Evolutionary conservation across 805 yeast genomes (phyloP).

Genomic region (Metschnikowia aberdeeniae): DNA sequence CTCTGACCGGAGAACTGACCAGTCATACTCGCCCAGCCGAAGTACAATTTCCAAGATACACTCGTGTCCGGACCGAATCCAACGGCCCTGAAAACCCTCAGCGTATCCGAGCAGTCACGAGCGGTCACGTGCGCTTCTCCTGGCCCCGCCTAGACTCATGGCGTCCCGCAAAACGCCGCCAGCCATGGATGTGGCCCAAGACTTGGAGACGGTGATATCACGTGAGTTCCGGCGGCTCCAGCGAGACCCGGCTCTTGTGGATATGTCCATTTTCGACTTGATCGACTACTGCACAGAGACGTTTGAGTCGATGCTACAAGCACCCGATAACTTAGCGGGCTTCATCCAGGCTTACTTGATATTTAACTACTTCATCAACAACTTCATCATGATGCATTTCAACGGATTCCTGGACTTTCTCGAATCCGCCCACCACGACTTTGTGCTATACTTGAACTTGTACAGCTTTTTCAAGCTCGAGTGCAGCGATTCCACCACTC

Average conservation of each 20-base stretch:
- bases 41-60: too few relatives aligned
- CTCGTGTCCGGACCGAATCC: too few relatives aligned
- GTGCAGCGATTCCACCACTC: not conserved
- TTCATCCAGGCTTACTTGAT: slow-evolving; percentile 38
- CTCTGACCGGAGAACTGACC: too few relatives aligned
- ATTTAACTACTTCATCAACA: slow-evolving; percentile 40
- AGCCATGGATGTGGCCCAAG: not conserved
- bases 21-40: too few relatives aligned
- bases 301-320: slow-evolving; percentile 28
- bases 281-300: slow-evolving; percentile 38
- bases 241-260: slow-evolving; percentile 25
- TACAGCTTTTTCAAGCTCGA: slow-evolving; percentile 37
- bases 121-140: too few relatives aligned
- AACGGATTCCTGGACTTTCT: slow-evolving; percentile 40
- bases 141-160: not conserved
- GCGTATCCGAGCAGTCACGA: too few relatives aligned
- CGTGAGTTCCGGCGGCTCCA: slow-evolving; percentile 37
- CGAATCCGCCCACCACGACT: slow-evolving; percentile 33
- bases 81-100: too few relatives aligned
- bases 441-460: slow-evolving; percentile 38
- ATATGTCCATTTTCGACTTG: slow-evolving; percentile 37
- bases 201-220: slow-evolving; percentile 14
- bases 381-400: slow-evolving; percentile 40
- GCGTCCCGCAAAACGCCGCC: slow-evolving; percentile 1
- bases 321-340: slow-evolving; percentile 15